These are phyloP conservation scores for Telfairia occidentalis DNA, from an alignment of 331 rosid genomes.

Conservation along the genomic window DNA sequence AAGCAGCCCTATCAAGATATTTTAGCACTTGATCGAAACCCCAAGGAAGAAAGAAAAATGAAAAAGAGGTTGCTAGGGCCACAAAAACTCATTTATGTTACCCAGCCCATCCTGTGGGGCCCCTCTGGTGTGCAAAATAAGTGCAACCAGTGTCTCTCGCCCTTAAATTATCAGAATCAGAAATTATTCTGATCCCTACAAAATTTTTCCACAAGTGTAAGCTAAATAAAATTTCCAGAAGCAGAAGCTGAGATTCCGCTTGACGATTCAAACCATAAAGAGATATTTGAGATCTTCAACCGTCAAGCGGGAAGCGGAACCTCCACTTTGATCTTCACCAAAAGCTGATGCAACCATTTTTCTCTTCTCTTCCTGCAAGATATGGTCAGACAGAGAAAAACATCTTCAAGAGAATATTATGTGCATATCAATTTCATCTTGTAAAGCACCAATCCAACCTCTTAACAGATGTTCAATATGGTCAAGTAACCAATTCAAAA, in stretches of 20 bases:
- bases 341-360: constrained; percentile 99
- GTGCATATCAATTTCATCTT: neutral
- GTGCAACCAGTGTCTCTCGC: neutral
- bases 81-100: constrained; percentile 13
- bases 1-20: neutral
- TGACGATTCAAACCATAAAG: constrained; percentile 60
- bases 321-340: constrained; percentile 86
- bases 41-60: neutral
- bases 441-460: neutral
- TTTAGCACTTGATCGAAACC: neutral
- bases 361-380: constrained; percentile 80
- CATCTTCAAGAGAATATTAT: neutral
- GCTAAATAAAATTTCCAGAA: neutral
- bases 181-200: constrained; percentile 9
- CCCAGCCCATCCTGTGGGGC: constrained; percentile 9
- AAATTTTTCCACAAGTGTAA: constrained; percentile 6
- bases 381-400: constrained; percentile 1
- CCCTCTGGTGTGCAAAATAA: constrained; percentile 7
- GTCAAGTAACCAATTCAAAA: neutral
- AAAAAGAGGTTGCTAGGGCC: neutral
- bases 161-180: constrained; percentile 10
- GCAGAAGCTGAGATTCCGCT: neutral
- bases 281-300: constrained; percentile 92
- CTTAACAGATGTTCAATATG: neutral
- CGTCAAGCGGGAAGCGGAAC: constrained; percentile 64